A percentile compares a stretch with the other conserved stretches of the same genome.
phyloP scores from a whole-genome alignment of 495 filamentous ascomycete genomes.

The Daldinia grandis region DNA sequence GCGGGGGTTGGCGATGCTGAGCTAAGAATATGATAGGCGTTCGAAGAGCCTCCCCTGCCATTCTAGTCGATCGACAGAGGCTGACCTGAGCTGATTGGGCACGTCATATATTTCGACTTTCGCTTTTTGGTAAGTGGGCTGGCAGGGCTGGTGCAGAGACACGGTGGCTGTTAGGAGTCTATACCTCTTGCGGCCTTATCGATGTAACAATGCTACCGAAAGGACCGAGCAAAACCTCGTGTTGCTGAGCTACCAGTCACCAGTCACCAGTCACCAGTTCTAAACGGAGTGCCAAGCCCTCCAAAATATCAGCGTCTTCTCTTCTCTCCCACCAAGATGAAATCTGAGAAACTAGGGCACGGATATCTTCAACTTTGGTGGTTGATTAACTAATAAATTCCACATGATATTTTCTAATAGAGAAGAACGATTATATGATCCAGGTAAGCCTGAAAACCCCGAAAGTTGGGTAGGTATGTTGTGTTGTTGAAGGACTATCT shows the following conservation, averaged over 20 bases:
- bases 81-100: constrained; percentile 32
- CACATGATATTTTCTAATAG: background rate
- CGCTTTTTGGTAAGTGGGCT: constrained; percentile 39
- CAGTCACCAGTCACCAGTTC: constrained; percentile 27
- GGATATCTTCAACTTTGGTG: background rate
- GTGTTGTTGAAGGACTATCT: background rate
- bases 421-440: background rate
- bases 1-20: constrained; percentile 34
- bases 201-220: constrained; percentile 39
- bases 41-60: constrained; percentile 31
- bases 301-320: constrained; percentile 4
- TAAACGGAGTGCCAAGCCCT: constrained; percentile 29
- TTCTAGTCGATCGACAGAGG: constrained; percentile 31
- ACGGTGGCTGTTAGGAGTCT: constrained; percentile 27
- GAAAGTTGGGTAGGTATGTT: background rate
- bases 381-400: background rate
- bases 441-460: background rate
- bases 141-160: constrained; percentile 21
- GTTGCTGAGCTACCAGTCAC: constrained; percentile 40
- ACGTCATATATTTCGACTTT: constrained; percentile 45
- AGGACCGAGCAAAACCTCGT: constrained; percentile 46
- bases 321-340: background rate
- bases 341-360: background rate
- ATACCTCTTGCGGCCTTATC: constrained; percentile 24
- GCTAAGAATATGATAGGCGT: constrained; percentile 35